These are phyloP conservation scores for Ramaria rubella DNA, from an alignment of 768 basidiomycete genomes.

Conservation along the genomic window DNA sequence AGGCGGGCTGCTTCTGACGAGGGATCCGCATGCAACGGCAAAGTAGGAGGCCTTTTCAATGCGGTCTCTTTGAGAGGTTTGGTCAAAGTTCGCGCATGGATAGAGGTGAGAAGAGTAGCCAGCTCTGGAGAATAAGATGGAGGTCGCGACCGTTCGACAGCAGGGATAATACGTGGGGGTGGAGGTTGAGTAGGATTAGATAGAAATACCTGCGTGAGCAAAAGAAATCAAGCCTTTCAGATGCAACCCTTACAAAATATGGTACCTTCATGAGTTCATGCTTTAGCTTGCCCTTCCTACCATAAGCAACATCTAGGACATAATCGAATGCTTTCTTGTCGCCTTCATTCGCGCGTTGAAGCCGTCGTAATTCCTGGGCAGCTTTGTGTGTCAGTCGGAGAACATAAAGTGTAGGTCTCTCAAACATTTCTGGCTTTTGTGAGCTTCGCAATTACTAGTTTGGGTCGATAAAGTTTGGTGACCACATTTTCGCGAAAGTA, in stretches of 20 bases:
- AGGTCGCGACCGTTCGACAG: conserved; percentile 48
- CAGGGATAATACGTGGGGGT: conserved; percentile 45
- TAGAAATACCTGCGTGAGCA: conserved; percentile 44
- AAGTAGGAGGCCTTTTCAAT: conserved; percentile 43
- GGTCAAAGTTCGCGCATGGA: conserved; percentile 35
- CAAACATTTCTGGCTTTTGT: neutral
- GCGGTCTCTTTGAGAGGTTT: conserved; percentile 37
- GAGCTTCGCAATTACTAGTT: conserved; percentile 4
- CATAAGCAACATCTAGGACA: conserved; percentile 66
- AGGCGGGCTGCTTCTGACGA: conserved; percentile 50
- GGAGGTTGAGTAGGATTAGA: conserved; percentile 36
- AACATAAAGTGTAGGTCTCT: neutral
- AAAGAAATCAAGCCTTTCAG: conserved; percentile 10
- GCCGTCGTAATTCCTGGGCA: conserved; percentile 45
- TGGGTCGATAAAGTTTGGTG: neutral
- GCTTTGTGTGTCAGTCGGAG: neutral
- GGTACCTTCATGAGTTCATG: conserved; percentile 64
- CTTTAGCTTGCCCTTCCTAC: conserved; percentile 63
- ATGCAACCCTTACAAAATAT: neutral
- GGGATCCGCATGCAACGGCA: conserved; percentile 53
- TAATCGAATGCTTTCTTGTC: conserved; percentile 44
- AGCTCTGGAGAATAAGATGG: conserved; percentile 63
- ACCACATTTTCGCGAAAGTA: conserved; percentile 9
- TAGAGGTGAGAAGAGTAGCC: conserved; percentile 51
- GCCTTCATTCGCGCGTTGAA: conserved; percentile 51